phyloP scores from a whole-genome alignment of 1,284 basidiomycete genomes.

The Fistulinella staudtii region DNA sequence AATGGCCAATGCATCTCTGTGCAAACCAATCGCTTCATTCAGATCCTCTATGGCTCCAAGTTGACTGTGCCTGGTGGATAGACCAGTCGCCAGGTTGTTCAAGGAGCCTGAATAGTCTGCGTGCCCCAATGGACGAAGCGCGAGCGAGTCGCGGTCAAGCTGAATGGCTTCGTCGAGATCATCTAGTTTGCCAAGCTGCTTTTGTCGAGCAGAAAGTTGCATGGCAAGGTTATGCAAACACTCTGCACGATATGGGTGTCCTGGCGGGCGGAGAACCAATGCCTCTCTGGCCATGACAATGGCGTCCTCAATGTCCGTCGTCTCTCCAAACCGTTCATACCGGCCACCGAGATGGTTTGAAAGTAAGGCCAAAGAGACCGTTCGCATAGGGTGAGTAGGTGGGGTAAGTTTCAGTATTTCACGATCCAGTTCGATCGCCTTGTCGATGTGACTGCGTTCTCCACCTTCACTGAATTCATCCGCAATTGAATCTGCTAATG shows the following conservation, averaged over 20 bases:
- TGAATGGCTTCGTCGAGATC: background rate
- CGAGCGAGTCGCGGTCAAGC: background rate
- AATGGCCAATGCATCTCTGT: background rate
- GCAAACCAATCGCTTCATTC: background rate
- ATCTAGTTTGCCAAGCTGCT: background rate
- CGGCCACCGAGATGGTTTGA: background rate
- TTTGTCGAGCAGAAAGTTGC: background rate
- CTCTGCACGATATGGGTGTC: background rate
- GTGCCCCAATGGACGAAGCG: background rate
- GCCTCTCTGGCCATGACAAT: background rate
- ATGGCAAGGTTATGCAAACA: background rate
- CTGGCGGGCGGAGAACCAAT: background rate
- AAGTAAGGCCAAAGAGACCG: background rate
- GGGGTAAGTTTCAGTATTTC: background rate
- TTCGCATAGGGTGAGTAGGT: background rate
- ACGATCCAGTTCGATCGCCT: background rate
- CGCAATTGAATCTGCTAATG: background rate
- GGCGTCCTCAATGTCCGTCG: background rate
- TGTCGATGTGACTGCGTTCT: background rate
- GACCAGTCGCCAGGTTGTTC: background rate
- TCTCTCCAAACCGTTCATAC: background rate
- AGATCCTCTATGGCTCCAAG: background rate
- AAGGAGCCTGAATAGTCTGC: background rate
- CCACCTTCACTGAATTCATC: background rate
- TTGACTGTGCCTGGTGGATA: background rate